These are phyloP conservation scores for Adansonia gregorii DNA, from an alignment of 441 rosid genomes.

Conservation along the genomic window DNA sequence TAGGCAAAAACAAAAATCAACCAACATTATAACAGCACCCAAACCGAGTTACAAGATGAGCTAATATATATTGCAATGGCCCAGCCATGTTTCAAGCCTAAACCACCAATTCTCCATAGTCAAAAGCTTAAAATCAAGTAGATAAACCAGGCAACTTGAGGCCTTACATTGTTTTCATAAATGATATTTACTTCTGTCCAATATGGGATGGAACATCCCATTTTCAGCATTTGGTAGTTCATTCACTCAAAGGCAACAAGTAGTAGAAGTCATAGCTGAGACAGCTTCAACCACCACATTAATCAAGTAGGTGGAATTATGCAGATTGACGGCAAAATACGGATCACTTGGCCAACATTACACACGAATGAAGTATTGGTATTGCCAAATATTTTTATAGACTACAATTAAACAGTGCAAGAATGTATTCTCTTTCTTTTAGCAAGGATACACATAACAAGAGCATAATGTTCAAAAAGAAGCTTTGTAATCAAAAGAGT, in stretches of 20 bases:
- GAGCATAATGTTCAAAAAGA: neutral
- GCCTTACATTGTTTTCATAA: neutral
- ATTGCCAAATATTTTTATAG: neutral
- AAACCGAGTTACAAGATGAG: neutral
- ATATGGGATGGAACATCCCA: neutral
- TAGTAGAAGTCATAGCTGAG: conserved; percentile 6
- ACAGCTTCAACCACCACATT: neutral
- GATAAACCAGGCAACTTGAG: neutral
- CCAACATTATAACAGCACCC: neutral
- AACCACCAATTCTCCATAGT: neutral
- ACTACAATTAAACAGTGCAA: conserved; percentile 1
- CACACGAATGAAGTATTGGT: neutral
- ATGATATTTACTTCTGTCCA: neutral
- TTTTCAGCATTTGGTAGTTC: conserved; percentile 7
- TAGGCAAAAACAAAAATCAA: neutral
- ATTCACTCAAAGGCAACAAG: conserved; percentile 14
- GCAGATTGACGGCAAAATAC: neutral
- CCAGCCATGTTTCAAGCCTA: conserved; percentile 17
- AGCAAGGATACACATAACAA: neutral
- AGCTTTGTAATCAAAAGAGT: neutral
- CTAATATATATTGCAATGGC: neutral
- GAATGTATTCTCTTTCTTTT: neutral
- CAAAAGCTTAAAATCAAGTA: conserved; percentile 10
- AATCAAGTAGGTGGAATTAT: neutral
- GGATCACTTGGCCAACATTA: neutral